These are phyloP conservation scores for Populus alba DNA, from an alignment of 345 rosid genomes.

Conservation along the genomic window DNA sequence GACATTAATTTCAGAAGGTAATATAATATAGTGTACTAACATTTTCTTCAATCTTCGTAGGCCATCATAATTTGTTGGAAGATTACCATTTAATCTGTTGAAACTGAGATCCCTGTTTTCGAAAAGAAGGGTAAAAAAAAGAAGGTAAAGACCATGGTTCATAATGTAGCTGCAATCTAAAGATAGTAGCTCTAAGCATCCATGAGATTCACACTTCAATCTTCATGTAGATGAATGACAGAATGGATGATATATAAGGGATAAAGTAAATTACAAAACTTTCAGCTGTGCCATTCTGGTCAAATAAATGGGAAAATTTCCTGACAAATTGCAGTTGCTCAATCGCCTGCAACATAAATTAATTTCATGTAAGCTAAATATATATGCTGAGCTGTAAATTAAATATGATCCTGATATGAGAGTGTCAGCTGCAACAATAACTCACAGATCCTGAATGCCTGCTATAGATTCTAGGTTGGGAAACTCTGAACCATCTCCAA, in stretches of 20 bases:
- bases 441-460: conserved; percentile 1
- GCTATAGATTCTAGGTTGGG: not conserved
- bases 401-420: not conserved
- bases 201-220: not conserved
- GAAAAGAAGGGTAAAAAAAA: too few relatives aligned
- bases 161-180: not conserved
- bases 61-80: not conserved
- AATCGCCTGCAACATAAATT: conserved; percentile 7
- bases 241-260: not conserved
- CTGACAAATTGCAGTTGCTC: conserved; percentile 19
- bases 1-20: too few relatives aligned
- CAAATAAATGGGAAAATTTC: not conserved
- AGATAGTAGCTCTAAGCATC: not conserved
- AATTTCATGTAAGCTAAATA: not conserved
- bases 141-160: too few relatives aligned
- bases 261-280: not conserved
- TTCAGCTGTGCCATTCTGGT: not conserved
- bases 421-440: not conserved
- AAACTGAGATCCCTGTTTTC: too few relatives aligned
- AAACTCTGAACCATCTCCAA: conserved; percentile 12
- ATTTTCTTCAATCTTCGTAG: not conserved
- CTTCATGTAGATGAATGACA: not conserved
- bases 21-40: conserved; percentile 3
- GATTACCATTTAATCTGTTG: conserved; percentile 1
- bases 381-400: not conserved